Evolutionary conservation across 2,329 filamentous ascomycete species (phyloP), one percentile per base, ranked within the genome.

Genomic region (Claviceps citrina): DNA sequence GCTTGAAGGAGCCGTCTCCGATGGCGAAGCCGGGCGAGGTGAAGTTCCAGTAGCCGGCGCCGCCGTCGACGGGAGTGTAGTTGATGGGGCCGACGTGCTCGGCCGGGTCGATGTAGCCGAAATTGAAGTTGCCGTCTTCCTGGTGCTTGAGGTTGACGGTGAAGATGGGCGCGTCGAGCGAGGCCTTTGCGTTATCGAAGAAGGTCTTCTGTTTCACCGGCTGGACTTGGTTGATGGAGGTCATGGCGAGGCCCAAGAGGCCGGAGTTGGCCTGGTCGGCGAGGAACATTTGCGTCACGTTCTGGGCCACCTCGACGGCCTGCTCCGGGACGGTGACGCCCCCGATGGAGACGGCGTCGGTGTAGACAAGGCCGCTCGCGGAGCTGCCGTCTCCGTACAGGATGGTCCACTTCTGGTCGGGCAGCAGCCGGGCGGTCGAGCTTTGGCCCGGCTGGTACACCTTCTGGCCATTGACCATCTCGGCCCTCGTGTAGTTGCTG

Each of bases 61-160:
- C 66, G 20, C 65, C 67, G 53, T 83, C 71, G 45, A 84, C 66
- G 8, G 69, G 62, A 16, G 76, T 65, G 54, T 76, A 84, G 18
- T 66, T 59, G 50, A 87, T 68, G 4, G 67, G 50, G 26, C 81
- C 81, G 2, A 56, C 64, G 56, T 80, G 81, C 49, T 81, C 76
- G 41, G 61, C 61, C 2, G 51, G 53, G 54, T 87, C 78, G 50
- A 87, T 76, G 49, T 59, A 68, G 44, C 83, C 83, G 51, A 87
- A 87, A 53, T 84, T 77, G 60, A 84, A 87, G 24, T 71, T 68
- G 34, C 81, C 81, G 2, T 66, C 64, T 33, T 16, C 45, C 28
- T 51, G 65, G 47, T 71, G 67, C 51, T 73, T 72, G 33, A 89
- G 65, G 44, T 80, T 70, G 19, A 78, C 80, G 0, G 81, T 83